Evolutionary conservation across 148 eudicot genomes (phyloP), one percentile per base, ranked within the genome.

Genomic region (Rhododendron griersonianum): DNA sequence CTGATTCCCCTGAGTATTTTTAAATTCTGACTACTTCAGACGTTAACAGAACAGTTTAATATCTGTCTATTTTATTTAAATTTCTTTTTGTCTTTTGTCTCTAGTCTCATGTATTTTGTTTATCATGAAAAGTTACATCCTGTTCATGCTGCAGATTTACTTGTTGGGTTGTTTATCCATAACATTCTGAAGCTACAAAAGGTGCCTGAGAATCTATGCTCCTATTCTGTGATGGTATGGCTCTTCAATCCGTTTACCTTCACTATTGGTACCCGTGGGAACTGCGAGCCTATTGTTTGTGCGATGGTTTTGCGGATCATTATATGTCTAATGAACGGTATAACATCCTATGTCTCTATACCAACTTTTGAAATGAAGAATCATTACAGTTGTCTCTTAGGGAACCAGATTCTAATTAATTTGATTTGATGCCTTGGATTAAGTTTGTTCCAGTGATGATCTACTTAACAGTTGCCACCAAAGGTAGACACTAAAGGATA

Each of bases 221-320:
- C 87, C 50, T 91, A 86, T 81, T 90, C 94, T 33, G 93, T 94
- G 5, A 92, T 94, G 89, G 86, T 92, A 75, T 97, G 99, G 99
- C 95, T 95, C 87, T 95, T 97, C 86, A 97, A 97, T 88, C 98
- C 99, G 65, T 97, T 97, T 89, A 97, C 99, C 79, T 97, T 97
- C 92, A 97, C 98, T 25, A 97, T 97, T 83, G 99, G 99, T 89
- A 97, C 99, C 47, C 98, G 98, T 51, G 99, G 99, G 85, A 95
- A 97, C 86, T 97, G 99, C 90, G 98, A 97, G 89, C 99, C 99
- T 53, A 90, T 95, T 81, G 92, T 94, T 50, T 97, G 98, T 92
- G 96, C 95, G 86, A 94, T 91, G 84, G 90, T 97, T 89, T 87
- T 97, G 88, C 94, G 98, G 99, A 93, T 97, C 88, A 90, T 97